Evolutionary conservation across 2,329 filamentous ascomycete genomes (phyloP).

Genomic region (Thielaviopsis musarum): DNA sequence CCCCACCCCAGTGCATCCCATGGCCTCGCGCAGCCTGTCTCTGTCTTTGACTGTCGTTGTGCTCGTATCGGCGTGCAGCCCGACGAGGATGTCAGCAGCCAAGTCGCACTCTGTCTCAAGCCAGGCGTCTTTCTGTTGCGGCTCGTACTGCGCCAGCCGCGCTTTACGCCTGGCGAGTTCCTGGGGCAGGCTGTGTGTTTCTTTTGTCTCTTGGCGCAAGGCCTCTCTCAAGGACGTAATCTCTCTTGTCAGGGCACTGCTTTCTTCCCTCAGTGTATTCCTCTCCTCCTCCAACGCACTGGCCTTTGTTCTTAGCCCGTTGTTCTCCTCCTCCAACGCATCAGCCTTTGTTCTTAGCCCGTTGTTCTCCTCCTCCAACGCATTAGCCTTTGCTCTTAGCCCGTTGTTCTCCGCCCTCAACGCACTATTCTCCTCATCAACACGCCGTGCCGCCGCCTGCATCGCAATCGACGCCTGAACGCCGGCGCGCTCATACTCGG

Average conservation of each 20-base stretch:
- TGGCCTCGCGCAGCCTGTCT: neutral
- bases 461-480: conserved; percentile 3
- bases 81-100: conserved; percentile 2
- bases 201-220: too few species aligned
- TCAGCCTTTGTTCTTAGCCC: too few species aligned
- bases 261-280: too few species aligned
- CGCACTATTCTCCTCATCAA: neutral
- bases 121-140: neutral
- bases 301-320: too few species aligned
- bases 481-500: neutral
- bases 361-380: too few species aligned
- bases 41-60: neutral
- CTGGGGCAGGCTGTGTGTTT: neutral
- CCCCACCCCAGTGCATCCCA: conserved; percentile 3
- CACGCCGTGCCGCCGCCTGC: neutral
- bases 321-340: too few species aligned
- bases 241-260: too few species aligned
- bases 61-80: neutral
- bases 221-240: neutral
- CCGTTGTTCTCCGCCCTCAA: too few species aligned
- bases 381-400: too few species aligned
- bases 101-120: conserved; percentile 5
- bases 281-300: too few species aligned
- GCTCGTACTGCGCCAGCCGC: neutral
- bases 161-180: neutral